Conservation (phyloP, 2,329 filamentous ascomycete genomes). For the Simplicillium sp. region DNA sequence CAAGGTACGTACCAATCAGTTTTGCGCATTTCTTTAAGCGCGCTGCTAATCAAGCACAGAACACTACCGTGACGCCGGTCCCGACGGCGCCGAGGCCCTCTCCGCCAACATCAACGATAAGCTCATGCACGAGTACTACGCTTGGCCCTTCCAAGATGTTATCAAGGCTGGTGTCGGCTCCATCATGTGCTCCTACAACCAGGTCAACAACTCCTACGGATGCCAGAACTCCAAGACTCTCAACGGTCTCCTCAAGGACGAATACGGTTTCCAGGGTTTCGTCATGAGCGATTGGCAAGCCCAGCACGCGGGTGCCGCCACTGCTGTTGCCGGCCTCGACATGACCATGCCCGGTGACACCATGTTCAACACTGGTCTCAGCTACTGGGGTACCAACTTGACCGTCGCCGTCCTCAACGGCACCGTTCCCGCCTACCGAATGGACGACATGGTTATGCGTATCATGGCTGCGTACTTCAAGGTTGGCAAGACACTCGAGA, state of each 20-base stretch:
- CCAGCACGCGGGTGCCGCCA: conserved; percentile 59
- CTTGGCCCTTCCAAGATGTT: conserved; percentile 71
- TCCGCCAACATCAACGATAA: conserved; percentile 62
- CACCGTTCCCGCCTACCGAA: conserved; percentile 73
- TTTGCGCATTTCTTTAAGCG: not conserved
- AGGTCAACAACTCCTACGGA: conserved; percentile 69
- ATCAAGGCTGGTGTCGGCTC: conserved; percentile 56
- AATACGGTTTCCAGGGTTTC: conserved; percentile 74
- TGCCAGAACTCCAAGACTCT: conserved; percentile 72
- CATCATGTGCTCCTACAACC: conserved; percentile 63
- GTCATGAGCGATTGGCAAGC: conserved; percentile 76
- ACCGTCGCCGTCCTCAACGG: conserved; percentile 84
- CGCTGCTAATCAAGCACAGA: conserved; percentile 29
- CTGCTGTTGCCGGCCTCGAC: conserved; percentile 65
- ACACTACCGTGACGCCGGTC: conserved; percentile 55
- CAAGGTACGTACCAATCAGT: conserved; percentile 33
- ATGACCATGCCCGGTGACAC: conserved; percentile 89
- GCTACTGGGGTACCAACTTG: conserved; percentile 80
- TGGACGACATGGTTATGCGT: conserved; percentile 88
- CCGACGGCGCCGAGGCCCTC: conserved; percentile 47
- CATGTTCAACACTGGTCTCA: conserved; percentile 59
- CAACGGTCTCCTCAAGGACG: conserved; percentile 68
- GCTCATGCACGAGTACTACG: conserved; percentile 65
- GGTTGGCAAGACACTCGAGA: conserved; percentile 43
- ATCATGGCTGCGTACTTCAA: conserved; percentile 67